Conservation (phyloP, 140 eudicot species). For the Bidens hawaiensis region DNA sequence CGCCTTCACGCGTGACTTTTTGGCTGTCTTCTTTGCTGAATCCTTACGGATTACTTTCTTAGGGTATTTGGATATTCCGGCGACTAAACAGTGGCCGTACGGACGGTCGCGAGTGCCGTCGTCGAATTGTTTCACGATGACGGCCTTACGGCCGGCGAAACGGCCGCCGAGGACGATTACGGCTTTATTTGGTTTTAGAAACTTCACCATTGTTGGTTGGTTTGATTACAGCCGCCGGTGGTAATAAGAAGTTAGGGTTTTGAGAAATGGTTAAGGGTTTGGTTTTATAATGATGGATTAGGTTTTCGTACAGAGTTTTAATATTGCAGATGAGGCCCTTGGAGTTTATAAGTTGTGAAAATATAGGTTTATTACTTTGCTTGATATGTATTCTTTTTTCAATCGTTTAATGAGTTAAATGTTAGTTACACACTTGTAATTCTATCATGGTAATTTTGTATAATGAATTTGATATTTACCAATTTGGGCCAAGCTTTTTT, state of each 20-base stretch:
- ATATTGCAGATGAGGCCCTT: not conserved
- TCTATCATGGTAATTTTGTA: too few relatives aligned
- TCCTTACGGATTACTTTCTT: constrained; percentile 39
- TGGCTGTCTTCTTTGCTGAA: constrained; percentile 33
- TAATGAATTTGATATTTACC: too few relatives aligned
- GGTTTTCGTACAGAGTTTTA: constrained; percentile 3
- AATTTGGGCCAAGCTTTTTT: too few relatives aligned
- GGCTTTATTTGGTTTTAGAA: constrained; percentile 32
- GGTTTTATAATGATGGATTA: constrained; percentile 7
- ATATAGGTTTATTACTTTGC: too few relatives aligned
- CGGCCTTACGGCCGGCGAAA: constrained; percentile 35
- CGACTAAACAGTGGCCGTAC: constrained; percentile 38
- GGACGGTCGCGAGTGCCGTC: constrained; percentile 41
- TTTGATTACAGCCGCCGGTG: too few relatives aligned
- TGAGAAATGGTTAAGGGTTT: not conserved
- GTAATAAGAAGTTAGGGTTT: too few relatives aligned
- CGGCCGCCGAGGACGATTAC: constrained; percentile 33
- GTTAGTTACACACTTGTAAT: too few relatives aligned
- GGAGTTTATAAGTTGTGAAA: not conserved
- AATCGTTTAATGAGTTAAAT: too few relatives aligned
- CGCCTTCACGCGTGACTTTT: constrained; percentile 38
- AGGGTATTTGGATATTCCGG: constrained; percentile 34
- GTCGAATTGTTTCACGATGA: constrained; percentile 31
- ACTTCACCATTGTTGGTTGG: constrained; percentile 33
- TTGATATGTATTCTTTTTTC: too few relatives aligned